A percentile compares a stretch with the other conserved stretches of the same genome.
These are phyloP conservation scores for Halteria grandinella DNA, from an alignment of 73 alveolate genomes.

Conservation along the genomic window DNA sequence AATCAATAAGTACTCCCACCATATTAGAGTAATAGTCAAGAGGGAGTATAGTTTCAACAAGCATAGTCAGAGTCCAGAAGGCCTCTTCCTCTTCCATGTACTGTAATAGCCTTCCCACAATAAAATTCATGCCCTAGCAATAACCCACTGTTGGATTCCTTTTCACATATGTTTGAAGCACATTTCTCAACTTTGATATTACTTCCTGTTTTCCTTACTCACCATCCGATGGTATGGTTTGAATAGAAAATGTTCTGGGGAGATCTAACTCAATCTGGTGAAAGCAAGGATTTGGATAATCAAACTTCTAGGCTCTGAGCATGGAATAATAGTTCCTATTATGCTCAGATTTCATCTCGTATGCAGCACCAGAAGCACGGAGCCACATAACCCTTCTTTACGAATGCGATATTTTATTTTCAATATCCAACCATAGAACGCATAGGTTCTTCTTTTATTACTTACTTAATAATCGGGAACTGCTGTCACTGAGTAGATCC, in stretches of 20 bases:
- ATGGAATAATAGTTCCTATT: background rate
- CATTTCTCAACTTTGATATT: background rate
- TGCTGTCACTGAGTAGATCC: no score
- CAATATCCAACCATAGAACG: background rate
- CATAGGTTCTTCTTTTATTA: background rate
- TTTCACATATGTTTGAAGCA: background rate
- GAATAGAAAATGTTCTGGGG: slow-evolving; percentile 4
- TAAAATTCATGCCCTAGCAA: slow-evolving; percentile 75
- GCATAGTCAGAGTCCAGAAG: slow-evolving; percentile 54
- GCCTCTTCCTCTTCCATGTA: slow-evolving; percentile 63
- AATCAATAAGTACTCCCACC: slow-evolving; percentile 70
- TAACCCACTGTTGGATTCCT: slow-evolving; percentile 76
- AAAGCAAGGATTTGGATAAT: slow-evolving; percentile 27
- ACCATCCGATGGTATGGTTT: no score
- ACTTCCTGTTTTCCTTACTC: no score
- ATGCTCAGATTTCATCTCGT: background rate
- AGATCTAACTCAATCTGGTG: slow-evolving; percentile 18
- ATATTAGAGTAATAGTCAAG: slow-evolving; percentile 64
- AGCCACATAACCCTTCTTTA: background rate
- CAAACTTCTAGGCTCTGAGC: background rate
- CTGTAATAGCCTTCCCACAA: slow-evolving; percentile 58
- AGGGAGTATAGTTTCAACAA: slow-evolving; percentile 70
- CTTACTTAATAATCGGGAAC: no score
- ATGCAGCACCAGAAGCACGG: background rate
- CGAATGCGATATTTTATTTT: background rate